A percentile compares a stretch with the other conserved stretches of the same genome.
phyloP scores from a whole-genome alignment of 129 eudicot genomes.

The sunflower (Helianthus annuus) region DNA sequence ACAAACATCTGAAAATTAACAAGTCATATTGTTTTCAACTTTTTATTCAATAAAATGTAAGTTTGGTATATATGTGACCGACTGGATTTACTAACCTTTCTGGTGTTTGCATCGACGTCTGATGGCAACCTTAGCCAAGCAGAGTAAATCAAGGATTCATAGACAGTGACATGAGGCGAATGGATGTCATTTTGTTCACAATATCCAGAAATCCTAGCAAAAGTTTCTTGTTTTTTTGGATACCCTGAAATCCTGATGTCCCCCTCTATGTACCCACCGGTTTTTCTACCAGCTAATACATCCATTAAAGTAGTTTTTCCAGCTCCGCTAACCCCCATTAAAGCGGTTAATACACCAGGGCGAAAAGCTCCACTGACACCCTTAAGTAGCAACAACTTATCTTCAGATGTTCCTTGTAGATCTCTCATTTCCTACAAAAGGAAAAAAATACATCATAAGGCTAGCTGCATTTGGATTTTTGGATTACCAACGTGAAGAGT shows the following conservation, averaged over 20 bases:
- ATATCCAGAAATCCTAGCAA: constrained; percentile 87
- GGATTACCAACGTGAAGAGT: too few species aligned
- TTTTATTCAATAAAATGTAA: neutral
- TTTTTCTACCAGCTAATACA: constrained; percentile 87
- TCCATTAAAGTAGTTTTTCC: constrained; percentile 97
- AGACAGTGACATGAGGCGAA: constrained; percentile 82
- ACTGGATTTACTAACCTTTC: constrained; percentile 48
- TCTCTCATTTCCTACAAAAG: constrained; percentile 75
- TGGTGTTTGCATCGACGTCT: constrained; percentile 50
- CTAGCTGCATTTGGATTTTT: neutral
- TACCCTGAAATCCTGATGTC: constrained; percentile 68
- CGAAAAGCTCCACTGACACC: constrained; percentile 78
- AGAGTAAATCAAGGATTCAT: constrained; percentile 73
- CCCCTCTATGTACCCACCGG: constrained; percentile 81
- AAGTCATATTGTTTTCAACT: neutral
- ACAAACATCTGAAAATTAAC: constrained; percentile 59
- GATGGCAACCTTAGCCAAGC: constrained; percentile 79
- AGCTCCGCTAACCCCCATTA: constrained; percentile 97
- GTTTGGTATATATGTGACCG: neutral
- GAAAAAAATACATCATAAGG: neutral
- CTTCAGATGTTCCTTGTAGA: constrained; percentile 56
- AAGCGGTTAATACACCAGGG: constrained; percentile 83
- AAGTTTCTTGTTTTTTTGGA: constrained; percentile 81
- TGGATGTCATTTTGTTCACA: constrained; percentile 93
- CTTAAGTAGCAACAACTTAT: constrained; percentile 64